Evolutionary conservation across 495 filamentous ascomycete genomes (phyloP).

Genomic region (Aspergillus haitiensis): DNA sequence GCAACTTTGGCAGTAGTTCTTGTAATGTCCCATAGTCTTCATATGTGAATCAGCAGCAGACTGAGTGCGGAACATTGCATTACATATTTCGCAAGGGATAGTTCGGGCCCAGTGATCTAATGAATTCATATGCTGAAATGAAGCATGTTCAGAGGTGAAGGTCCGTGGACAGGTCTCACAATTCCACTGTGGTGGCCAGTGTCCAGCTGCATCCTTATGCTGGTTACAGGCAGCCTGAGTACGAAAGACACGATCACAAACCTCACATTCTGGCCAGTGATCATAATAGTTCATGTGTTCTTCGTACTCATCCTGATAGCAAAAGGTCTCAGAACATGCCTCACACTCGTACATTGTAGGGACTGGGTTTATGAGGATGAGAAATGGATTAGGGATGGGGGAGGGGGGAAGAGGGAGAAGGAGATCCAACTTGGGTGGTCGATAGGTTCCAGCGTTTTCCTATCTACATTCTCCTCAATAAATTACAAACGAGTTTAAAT

Average conservation of each 20-base stretch:
- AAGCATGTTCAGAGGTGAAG: conserved; percentile 28
- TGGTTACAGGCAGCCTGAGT: conserved; percentile 23
- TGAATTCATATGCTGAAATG: conserved; percentile 41
- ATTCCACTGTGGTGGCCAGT: conserved; percentile 31
- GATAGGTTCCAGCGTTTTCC: too few relatives aligned
- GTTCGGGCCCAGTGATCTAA: conserved; percentile 32
- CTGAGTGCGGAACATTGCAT: conserved; percentile 26
- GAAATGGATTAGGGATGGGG: background rate
- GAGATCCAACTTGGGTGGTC: too few relatives aligned
- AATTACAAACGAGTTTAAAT: too few relatives aligned
- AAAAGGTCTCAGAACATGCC: background rate
- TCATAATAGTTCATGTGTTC: conserved; percentile 5
- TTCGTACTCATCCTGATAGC: background rate
- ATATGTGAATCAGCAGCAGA: conserved; percentile 39
- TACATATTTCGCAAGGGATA: conserved; percentile 41
- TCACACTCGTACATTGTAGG: conserved; percentile 18
- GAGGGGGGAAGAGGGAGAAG: background rate
- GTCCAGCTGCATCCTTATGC: conserved; percentile 31
- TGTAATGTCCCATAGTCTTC: conserved; percentile 33
- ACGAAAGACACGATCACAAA: conserved; percentile 28
- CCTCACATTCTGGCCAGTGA: conserved; percentile 32
- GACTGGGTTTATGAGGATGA: background rate
- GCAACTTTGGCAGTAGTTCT: conserved; percentile 42
- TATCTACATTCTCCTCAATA: too few relatives aligned
- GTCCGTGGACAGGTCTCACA: conserved; percentile 41